phyloP scores from a whole-genome alignment of 2,329 filamentous ascomycete genomes.

The Colletotrichum sp. region DNA sequence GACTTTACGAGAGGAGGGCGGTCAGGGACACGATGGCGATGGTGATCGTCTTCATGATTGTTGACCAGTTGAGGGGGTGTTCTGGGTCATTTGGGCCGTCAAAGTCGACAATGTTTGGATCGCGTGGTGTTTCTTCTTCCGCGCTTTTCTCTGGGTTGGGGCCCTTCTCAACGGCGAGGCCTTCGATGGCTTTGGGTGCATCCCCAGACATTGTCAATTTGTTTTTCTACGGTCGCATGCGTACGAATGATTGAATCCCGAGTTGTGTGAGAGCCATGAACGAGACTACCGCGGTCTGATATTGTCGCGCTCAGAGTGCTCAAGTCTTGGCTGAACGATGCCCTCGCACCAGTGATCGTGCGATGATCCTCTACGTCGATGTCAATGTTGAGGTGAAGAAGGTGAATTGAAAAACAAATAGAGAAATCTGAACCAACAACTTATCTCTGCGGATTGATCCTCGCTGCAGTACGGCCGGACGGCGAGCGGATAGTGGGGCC shows the following conservation, averaged over 20 bases:
- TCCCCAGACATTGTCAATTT: background rate
- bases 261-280: background rate
- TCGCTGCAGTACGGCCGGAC: too few relatives aligned
- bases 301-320: background rate
- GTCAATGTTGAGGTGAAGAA: background rate
- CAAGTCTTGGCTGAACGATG: background rate
- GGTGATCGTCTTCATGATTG: slow-evolving; percentile 58
- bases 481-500: background rate
- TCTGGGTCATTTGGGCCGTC: slow-evolving; percentile 55
- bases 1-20: slow-evolving; percentile 43
- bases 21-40: slow-evolving; percentile 50
- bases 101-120: slow-evolving; percentile 48
- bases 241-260: background rate
- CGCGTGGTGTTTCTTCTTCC: background rate
- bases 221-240: background rate
- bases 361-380: background rate
- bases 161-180: background rate
- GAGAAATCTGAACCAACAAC: background rate
- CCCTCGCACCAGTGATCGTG: background rate
- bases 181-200: background rate
- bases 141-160: background rate
- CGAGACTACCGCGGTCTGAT: background rate
- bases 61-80: slow-evolving; percentile 62
- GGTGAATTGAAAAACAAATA: background rate
- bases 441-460: background rate